Conservation (phyloP, 176 grass and related monocot species). For the Guadua angustifolia region DNA sequence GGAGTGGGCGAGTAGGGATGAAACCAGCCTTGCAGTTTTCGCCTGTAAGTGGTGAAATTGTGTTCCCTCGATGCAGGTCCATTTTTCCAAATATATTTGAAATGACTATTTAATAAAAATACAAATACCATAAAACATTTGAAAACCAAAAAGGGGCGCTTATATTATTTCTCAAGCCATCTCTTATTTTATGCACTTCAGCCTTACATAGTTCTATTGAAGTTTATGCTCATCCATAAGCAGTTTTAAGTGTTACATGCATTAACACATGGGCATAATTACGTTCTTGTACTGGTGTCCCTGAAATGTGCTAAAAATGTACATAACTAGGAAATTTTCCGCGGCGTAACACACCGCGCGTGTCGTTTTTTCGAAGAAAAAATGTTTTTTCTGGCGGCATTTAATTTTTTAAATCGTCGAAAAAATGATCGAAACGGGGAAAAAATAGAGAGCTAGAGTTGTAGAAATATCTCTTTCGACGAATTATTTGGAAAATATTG, state of each 20-base stretch:
- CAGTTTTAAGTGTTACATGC: not conserved
- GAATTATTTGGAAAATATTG: too few relatives aligned
- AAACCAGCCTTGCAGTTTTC: too few relatives aligned
- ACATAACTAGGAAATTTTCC: too few relatives aligned
- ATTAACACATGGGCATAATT: slow-evolving; percentile 1
- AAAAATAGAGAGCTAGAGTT: too few relatives aligned
- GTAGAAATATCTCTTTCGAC: too few relatives aligned
- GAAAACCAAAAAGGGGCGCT: slow-evolving; percentile 7
- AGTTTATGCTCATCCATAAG: slow-evolving; percentile 37
- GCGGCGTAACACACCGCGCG: too few relatives aligned
- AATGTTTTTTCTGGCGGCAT: too few relatives aligned
- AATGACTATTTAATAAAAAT: not conserved
- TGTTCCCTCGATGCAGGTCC: not conserved
- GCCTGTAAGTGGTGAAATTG: too few relatives aligned
- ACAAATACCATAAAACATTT: not conserved
- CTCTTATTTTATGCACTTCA: not conserved
- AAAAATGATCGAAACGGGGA: too few relatives aligned
- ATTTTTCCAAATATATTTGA: slow-evolving; percentile 5
- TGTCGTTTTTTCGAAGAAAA: too few relatives aligned
- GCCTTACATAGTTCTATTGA: not conserved
- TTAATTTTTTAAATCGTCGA: too few relatives aligned
- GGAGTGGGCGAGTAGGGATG: too few relatives aligned
- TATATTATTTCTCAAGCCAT: not conserved
- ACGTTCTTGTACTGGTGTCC: not conserved
- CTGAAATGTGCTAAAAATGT: slow-evolving; percentile 11